These are phyloP conservation scores for Didymella lethalis DNA, from an alignment of 2,329 filamentous ascomycete species.

Conservation along the genomic window DNA sequence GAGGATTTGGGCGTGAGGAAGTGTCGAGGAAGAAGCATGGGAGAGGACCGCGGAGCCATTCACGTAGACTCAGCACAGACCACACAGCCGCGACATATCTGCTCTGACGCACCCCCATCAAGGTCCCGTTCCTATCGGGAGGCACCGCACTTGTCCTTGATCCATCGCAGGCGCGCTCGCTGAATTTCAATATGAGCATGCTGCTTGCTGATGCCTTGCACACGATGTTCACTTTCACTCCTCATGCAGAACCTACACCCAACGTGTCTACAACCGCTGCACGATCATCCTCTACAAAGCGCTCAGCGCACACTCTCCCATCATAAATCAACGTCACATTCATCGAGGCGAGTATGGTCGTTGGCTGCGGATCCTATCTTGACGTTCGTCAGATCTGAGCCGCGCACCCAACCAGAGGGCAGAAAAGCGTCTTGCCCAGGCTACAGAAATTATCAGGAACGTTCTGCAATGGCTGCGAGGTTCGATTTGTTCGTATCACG, in stretches of 20 bases:
- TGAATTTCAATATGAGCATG: not conserved
- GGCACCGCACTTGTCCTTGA: conserved; percentile 12
- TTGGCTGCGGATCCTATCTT: not conserved
- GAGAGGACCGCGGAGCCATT: conserved; percentile 32
- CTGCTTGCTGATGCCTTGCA: not conserved
- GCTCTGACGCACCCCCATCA: conserved; percentile 17
- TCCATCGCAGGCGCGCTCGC: conserved; percentile 7
- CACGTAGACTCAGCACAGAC: conserved; percentile 22
- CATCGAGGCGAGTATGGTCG: not conserved
- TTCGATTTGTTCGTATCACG: not conserved
- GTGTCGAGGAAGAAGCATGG: conserved; percentile 34
- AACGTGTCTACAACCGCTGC: not conserved
- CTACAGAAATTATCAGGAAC: not conserved
- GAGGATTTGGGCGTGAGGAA: conserved; percentile 34
- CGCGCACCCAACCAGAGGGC: not conserved
- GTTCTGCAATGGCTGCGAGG: conserved; percentile 1
- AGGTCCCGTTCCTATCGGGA: conserved; percentile 15
- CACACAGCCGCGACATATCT: conserved; percentile 9
- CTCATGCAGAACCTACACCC: conserved; percentile 7
- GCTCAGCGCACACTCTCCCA: not conserved
- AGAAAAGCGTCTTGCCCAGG: not conserved
- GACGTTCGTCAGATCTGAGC: not conserved
- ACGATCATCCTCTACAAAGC: not conserved
- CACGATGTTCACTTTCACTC: not conserved
- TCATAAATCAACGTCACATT: not conserved